These are phyloP conservation scores for Trichocladium antarcticum DNA, from an alignment of 495 filamentous ascomycete species.

Conservation along the genomic window DNA sequence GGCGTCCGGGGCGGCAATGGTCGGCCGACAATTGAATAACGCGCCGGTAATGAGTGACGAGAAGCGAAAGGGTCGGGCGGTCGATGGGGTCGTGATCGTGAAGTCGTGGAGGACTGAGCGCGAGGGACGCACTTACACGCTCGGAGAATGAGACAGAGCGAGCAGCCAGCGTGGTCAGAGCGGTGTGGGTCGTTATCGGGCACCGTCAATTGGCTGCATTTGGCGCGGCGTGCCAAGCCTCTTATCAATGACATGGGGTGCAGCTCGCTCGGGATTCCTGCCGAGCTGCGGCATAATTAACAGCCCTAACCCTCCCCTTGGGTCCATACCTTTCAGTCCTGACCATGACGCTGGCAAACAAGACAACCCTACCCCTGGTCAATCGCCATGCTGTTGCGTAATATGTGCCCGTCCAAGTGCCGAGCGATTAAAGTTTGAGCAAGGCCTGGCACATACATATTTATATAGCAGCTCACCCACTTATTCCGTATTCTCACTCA, in stretches of 20 bases:
- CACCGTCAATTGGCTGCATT: not conserved
- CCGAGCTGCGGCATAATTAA: too few relatives aligned
- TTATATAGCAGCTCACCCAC: not conserved
- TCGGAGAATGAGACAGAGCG: conserved; percentile 2
- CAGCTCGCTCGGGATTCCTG: too few relatives aligned
- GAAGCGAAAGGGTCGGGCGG: not conserved
- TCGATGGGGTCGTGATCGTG: too few relatives aligned
- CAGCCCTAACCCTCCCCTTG: not conserved
- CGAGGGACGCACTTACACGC: conserved; percentile 13
- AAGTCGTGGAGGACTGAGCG: not conserved
- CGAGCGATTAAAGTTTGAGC: too few relatives aligned
- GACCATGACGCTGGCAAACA: too few relatives aligned
- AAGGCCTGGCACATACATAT: too few relatives aligned
- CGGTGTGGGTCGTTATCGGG: not conserved
- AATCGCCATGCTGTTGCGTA: too few relatives aligned
- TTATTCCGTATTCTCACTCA: not conserved
- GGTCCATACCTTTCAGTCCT: too few relatives aligned
- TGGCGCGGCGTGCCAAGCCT: not conserved
- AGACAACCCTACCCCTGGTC: too few relatives aligned
- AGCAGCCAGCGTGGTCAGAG: conserved; percentile 26
- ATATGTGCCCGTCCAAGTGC: too few relatives aligned
- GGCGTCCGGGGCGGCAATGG: not conserved
- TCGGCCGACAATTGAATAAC: not conserved
- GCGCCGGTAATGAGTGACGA: conserved; percentile 5
- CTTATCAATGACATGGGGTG: not conserved